Evolutionary conservation across 257 asterid genomes (phyloP).

Genomic region (Nicotiana sylvestris): DNA sequence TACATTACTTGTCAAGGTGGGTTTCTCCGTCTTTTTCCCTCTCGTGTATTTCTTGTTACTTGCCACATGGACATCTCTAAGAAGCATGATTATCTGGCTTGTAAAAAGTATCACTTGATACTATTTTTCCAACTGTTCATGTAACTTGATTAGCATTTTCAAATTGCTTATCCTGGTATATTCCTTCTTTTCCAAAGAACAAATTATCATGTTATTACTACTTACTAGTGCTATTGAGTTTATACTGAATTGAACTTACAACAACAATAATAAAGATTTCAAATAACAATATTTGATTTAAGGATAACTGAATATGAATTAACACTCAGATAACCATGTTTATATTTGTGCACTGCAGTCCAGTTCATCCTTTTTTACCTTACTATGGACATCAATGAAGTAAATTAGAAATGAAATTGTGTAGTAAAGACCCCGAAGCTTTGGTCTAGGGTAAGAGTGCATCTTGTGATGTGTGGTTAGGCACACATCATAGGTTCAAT

Average conservation of each 20-base stretch:
- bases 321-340: not conserved
- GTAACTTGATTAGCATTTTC: not conserved
- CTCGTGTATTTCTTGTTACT: not conserved
- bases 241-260: not conserved
- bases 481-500: no score
- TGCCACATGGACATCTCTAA: not conserved
- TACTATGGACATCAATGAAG: constrained; percentile 4
- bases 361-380: not conserved
- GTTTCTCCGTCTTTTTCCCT: not conserved
- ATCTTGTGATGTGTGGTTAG: no score
- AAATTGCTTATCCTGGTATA: not conserved
- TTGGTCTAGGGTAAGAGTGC: no score
- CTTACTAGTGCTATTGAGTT: not conserved
- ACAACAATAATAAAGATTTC: not conserved
- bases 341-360: not conserved
- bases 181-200: not conserved
- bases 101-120: not conserved
- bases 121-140: not conserved
- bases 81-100: not conserved
- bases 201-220: not conserved
- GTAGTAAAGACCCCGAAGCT: no score
- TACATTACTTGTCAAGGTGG: constrained; percentile 88
- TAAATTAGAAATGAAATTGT: not conserved
- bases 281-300: not conserved
- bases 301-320: not conserved